Evolutionary conservation across 495 filamentous ascomycete genomes (phyloP).

Genomic region (Hypoxylon subgilvum): DNA sequence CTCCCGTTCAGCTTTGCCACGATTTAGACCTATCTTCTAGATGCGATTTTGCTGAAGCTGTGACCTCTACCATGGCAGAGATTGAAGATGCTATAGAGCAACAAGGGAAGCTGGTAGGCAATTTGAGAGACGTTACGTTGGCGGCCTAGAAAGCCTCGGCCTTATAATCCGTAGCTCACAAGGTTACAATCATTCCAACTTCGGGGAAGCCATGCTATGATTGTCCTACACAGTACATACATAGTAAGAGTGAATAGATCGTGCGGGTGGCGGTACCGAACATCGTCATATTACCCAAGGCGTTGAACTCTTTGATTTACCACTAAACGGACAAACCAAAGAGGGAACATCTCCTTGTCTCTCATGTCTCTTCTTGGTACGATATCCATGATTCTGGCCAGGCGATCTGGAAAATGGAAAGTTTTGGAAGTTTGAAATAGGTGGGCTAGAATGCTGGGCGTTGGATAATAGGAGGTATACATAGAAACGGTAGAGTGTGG

Average conservation of each 20-base stretch:
- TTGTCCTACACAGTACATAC: too few relatives aligned
- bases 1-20: not conserved
- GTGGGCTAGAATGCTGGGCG: constrained; percentile 24
- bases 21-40: not conserved
- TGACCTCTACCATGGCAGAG: too few relatives aligned
- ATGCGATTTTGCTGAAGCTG: too few relatives aligned
- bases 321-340: too few relatives aligned
- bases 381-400: constrained; percentile 4
- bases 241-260: not conserved
- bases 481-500: too few relatives aligned
- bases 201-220: not conserved
- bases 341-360: not conserved
- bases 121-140: too few relatives aligned
- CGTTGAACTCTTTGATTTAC: too few relatives aligned
- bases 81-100: too few relatives aligned
- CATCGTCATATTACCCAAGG: not conserved
- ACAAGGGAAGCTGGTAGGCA: too few relatives aligned
- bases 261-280: not conserved
- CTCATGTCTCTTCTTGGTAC: not conserved
- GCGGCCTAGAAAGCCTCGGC: too few relatives aligned
- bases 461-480: constrained; percentile 16
- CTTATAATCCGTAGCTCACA: too few relatives aligned
- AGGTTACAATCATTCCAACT: too few relatives aligned
- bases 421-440: constrained; percentile 19
- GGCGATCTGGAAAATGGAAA: constrained; percentile 1